Percentiles rank a stretch among this genome's conserved stretches.
These are phyloP conservation scores for Chalciporus pseudorubinellus DNA, from an alignment of 768 basidiomycete genomes.

Conservation along the genomic window DNA sequence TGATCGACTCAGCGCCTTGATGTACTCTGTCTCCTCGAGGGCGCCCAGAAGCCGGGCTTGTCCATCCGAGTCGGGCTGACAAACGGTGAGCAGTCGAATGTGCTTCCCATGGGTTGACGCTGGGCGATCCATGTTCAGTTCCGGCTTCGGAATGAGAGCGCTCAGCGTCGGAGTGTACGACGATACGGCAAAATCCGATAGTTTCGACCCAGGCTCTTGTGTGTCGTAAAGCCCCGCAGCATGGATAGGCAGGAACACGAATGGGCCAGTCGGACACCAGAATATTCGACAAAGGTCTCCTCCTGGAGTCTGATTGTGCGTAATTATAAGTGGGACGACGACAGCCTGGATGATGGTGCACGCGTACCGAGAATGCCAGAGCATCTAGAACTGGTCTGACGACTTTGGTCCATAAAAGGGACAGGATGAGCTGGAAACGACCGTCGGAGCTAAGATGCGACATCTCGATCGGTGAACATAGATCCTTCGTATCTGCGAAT, in stretches of 20 bases:
- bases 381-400: too few species aligned
- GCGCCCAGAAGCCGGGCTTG: not conserved
- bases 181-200: not conserved
- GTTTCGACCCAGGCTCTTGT: not conserved
- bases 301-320: not conserved
- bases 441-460: too few species aligned
- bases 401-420: too few species aligned
- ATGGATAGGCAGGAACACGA: not conserved
- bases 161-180: conserved; percentile 30
- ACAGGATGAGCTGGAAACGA: too few species aligned
- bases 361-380: too few species aligned
- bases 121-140: too few species aligned
- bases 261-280: not conserved
- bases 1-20: too few species aligned
- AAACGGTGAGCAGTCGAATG: conserved; percentile 6
- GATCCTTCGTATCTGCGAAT: too few species aligned
- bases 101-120: not conserved
- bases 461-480: too few species aligned
- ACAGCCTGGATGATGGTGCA: too few species aligned
- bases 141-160: conserved; percentile 4
- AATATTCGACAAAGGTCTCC: not conserved
- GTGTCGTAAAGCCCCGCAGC: not conserved
- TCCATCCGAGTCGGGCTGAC: conserved; percentile 9
- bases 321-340: too few species aligned
- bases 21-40: conserved; percentile 24